phyloP scores from a whole-genome alignment of 768 basidiomycete species.

The Boletus tomentosulus region DNA sequence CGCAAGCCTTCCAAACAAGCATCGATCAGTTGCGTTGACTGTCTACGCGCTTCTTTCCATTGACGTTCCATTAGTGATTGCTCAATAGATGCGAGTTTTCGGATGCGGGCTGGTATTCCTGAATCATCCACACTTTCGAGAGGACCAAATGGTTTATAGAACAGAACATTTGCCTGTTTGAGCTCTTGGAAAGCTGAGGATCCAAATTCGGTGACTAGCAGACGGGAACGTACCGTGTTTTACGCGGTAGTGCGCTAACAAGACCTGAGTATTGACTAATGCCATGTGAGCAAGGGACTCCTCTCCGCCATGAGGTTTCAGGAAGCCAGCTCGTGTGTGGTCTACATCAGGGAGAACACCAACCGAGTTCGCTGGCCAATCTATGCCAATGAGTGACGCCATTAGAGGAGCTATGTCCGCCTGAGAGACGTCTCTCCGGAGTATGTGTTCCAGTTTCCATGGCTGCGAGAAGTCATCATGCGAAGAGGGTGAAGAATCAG shows the following conservation, averaged over 20 bases:
- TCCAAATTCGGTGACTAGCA: neutral
- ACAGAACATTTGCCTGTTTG: constrained; percentile 52
- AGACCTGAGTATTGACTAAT: constrained; percentile 63
- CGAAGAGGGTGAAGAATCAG: constrained; percentile 49
- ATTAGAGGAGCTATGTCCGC: constrained; percentile 80
- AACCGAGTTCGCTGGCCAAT: constrained; percentile 80
- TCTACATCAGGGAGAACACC: constrained; percentile 78
- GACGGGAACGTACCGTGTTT: constrained; percentile 57
- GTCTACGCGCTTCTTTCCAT: constrained; percentile 48
- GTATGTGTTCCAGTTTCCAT: constrained; percentile 57
- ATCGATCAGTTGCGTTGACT: constrained; percentile 50
- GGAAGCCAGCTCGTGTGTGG: constrained; percentile 53
- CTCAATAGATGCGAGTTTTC: constrained; percentile 41
- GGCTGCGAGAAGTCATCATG: constrained; percentile 67
- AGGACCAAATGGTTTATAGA: constrained; percentile 58
- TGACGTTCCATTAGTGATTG: constrained; percentile 36
- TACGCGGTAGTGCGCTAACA: constrained; percentile 72
- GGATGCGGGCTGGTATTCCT: constrained; percentile 33
- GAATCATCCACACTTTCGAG: constrained; percentile 36
- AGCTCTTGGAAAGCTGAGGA: constrained; percentile 41
- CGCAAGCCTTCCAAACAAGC: constrained; percentile 57
- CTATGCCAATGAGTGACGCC: constrained; percentile 64
- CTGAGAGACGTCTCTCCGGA: constrained; percentile 75
- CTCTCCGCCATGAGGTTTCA: constrained; percentile 45
- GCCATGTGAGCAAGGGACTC: constrained; percentile 49